These are phyloP conservation scores for Sophora flavescens DNA, from an alignment of 306 rosid genomes.

Conservation along the genomic window DNA sequence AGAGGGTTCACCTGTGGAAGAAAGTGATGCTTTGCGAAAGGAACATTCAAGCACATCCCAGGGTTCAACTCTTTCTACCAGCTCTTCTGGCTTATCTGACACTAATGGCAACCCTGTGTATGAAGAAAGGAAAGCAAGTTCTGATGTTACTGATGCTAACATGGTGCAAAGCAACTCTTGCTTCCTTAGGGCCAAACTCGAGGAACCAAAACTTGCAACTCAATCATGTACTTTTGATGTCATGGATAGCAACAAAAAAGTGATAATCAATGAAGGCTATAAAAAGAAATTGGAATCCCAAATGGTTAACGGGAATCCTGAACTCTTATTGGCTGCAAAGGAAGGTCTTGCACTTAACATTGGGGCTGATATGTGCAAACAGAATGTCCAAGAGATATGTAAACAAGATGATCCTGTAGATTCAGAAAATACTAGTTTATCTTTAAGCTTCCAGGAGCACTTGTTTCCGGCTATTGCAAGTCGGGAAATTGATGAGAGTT, in stretches of 20 bases:
- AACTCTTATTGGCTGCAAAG: slow-evolving; percentile 58
- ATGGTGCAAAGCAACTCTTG: slow-evolving; percentile 47
- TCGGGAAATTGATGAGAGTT: slow-evolving; percentile 38
- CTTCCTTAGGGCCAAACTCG: slow-evolving; percentile 52
- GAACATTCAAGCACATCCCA: slow-evolving; percentile 58
- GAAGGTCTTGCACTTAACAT: slow-evolving; percentile 53
- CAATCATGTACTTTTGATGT: slow-evolving; percentile 51
- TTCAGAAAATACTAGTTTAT: slow-evolving; percentile 55
- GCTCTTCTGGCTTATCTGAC: slow-evolving; percentile 59
- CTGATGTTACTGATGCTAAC: slow-evolving; percentile 48
- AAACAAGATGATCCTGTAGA: slow-evolving; percentile 51
- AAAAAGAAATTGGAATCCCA: slow-evolving; percentile 44
- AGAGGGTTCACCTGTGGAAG: slow-evolving; percentile 43
- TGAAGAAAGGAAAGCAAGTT: slow-evolving; percentile 58
- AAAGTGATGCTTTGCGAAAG: slow-evolving; percentile 41
- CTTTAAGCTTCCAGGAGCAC: slow-evolving; percentile 60
- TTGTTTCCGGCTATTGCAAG: slow-evolving; percentile 49
- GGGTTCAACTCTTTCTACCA: slow-evolving; percentile 58
- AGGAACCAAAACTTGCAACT: slow-evolving; percentile 46
- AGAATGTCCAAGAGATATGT: slow-evolving; percentile 47
- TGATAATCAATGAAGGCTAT: slow-evolving; percentile 17
- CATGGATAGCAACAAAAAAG: slow-evolving; percentile 52
- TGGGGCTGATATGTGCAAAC: slow-evolving; percentile 52
- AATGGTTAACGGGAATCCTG: slow-evolving; percentile 51
- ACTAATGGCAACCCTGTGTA: slow-evolving; percentile 44